A percentile compares a stretch with the other conserved stretches of the same genome.
phyloP scores from a whole-genome alignment of 352 stramenopile species.

The Pythium aristosporum region DNA sequence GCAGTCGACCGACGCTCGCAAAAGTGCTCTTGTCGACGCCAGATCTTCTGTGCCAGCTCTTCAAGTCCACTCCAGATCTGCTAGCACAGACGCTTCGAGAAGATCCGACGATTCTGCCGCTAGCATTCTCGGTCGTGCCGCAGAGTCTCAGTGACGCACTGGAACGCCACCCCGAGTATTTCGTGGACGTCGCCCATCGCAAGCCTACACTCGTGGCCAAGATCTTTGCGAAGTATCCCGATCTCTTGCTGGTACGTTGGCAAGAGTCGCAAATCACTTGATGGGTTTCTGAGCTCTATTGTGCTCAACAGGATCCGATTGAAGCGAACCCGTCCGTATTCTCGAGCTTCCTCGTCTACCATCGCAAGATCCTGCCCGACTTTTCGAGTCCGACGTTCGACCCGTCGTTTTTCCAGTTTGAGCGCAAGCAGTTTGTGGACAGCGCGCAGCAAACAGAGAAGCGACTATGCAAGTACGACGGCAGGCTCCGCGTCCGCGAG shows the following conservation, averaged over 20 bases:
- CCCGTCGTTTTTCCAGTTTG: slow-evolving; percentile 48
- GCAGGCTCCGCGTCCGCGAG: slow-evolving; percentile 37
- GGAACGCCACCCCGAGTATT: slow-evolving; percentile 60
- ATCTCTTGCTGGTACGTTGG: slow-evolving; percentile 53
- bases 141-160: slow-evolving; percentile 61
- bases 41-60: slow-evolving; percentile 43
- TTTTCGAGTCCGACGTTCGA: slow-evolving; percentile 56
- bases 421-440: slow-evolving; percentile 41
- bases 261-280: no score
- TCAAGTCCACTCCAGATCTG: slow-evolving; percentile 51
- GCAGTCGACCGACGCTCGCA: slow-evolving; percentile 38
- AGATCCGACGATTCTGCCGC: slow-evolving; percentile 41
- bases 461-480: slow-evolving; percentile 34
- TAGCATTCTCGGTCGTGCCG: slow-evolving; percentile 51
- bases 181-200: slow-evolving; percentile 67
- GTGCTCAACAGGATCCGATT: slow-evolving; percentile 45
- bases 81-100: slow-evolving; percentile 50
- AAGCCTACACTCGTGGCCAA: slow-evolving; percentile 56
- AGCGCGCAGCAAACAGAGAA: slow-evolving; percentile 44
- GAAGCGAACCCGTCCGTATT: slow-evolving; percentile 72
- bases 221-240: slow-evolving; percentile 64
- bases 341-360: slow-evolving; percentile 59
- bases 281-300: background rate
- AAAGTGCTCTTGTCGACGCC: slow-evolving; percentile 44
- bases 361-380: slow-evolving; percentile 58